Percentiles rank a stretch among this genome's conserved stretches.
phyloP scores from a whole-genome alignment of 306 rosid species.

The Sphenostylis stenocarpa region DNA sequence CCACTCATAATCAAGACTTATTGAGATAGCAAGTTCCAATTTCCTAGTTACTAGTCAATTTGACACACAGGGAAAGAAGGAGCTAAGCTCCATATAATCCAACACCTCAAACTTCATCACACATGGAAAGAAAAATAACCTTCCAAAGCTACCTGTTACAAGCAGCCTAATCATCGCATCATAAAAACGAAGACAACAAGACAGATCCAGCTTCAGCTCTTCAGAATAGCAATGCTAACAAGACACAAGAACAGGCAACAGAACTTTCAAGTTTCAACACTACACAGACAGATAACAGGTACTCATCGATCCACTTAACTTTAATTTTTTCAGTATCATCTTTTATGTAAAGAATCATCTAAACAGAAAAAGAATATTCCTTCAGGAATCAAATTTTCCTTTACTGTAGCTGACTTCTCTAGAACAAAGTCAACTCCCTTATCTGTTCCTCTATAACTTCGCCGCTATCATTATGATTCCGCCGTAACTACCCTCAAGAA shows the following conservation, averaged over 20 bases:
- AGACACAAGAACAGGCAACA: background rate
- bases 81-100: background rate
- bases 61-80: background rate
- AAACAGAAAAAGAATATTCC: conserved; percentile 18
- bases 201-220: conserved; percentile 1
- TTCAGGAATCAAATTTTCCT: conserved; percentile 1
- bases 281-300: background rate
- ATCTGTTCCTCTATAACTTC: background rate
- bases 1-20: background rate
- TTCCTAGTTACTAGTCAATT: background rate
- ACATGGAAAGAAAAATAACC: background rate
- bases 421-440: conserved; percentile 10
- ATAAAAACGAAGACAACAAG: background rate
- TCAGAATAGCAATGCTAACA: background rate
- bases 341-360: background rate
- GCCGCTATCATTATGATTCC: background rate
- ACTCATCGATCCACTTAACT: background rate
- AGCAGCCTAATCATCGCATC: background rate
- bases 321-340: background rate
- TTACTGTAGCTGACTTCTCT: conserved; percentile 5
- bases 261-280: background rate
- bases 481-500: background rate
- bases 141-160: background rate
- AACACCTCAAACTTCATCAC: background rate
- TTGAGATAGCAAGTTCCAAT: background rate